These are phyloP conservation scores for Cornus controversa DNA, from an alignment of 148 eudicot genomes.

Conservation along the genomic window DNA sequence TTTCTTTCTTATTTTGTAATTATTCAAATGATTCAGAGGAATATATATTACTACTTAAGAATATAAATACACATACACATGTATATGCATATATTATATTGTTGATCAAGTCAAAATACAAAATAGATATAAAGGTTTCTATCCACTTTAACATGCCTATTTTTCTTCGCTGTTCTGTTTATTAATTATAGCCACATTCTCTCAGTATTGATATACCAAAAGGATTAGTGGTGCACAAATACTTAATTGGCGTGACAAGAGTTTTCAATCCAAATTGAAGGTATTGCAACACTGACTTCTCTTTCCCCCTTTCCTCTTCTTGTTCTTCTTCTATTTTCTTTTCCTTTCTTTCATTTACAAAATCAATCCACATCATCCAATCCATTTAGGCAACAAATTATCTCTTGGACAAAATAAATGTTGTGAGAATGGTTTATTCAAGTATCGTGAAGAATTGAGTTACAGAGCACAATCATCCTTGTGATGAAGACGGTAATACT, in stretches of 20 bases:
- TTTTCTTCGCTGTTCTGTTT: not conserved
- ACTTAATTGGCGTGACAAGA: no score
- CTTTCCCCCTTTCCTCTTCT: no score
- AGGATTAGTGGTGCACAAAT: no score
- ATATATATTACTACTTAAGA: slow-evolving; percentile 11
- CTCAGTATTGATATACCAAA: no score
- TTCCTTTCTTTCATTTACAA: no score
- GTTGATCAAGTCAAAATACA: slow-evolving; percentile 9
- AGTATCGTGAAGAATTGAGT: not conserved
- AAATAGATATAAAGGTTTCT: slow-evolving; percentile 1
- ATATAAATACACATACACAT: not conserved
- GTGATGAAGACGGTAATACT: not conserved
- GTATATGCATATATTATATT: slow-evolving; percentile 5
- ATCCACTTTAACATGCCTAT: not conserved
- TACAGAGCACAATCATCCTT: not conserved
- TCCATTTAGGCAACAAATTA: no score
- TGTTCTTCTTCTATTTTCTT: no score
- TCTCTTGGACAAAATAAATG: not conserved
- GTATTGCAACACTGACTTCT: no score
- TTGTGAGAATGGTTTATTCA: not conserved
- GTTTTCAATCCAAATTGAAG: no score
- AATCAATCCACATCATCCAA: no score
- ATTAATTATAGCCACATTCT: not conserved
- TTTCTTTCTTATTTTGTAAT: slow-evolving; percentile 9
- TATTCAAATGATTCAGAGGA: slow-evolving; percentile 6